Percentiles rank a stretch among this genome's conserved stretches.
Evolutionary conservation across 2,329 filamentous ascomycete genomes (phyloP).

Genomic region (Diaporthe vaccinii): DNA sequence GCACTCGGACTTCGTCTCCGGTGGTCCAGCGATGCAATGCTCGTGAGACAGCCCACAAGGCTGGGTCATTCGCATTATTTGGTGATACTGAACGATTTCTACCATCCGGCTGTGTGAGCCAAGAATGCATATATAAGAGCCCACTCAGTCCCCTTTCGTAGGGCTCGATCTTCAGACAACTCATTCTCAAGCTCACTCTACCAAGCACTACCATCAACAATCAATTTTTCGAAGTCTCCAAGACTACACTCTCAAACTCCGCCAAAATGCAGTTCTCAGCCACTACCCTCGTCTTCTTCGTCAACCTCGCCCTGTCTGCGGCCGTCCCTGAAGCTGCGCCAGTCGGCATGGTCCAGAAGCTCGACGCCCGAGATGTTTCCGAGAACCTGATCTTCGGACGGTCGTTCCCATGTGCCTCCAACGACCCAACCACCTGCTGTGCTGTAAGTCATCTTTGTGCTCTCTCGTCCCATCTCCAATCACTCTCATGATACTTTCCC

Average conservation of each 20-base stretch:
- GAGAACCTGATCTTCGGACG: conserved; percentile 23
- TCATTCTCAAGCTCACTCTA: neutral
- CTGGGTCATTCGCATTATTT: neutral
- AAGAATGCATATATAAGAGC: neutral
- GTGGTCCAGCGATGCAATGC: neutral
- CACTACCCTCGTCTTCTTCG: conserved; percentile 46
- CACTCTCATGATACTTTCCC: too few species aligned
- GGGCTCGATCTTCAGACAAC: neutral
- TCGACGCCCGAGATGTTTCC: conserved; percentile 18
- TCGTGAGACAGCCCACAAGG: neutral
- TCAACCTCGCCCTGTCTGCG: conserved; percentile 45
- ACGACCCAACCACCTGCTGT: conserved; percentile 32
- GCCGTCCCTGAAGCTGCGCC: conserved; percentile 43
- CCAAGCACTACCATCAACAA: neutral
- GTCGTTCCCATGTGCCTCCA: conserved; percentile 11
- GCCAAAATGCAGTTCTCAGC: conserved; percentile 51
- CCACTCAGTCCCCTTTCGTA: neutral
- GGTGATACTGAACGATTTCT: neutral
- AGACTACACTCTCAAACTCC: neutral
- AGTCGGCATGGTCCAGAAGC: conserved; percentile 32
- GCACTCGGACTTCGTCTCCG: conserved; percentile 6
- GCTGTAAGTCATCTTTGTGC: conserved; percentile 8
- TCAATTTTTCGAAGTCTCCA: neutral
- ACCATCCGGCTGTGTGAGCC: too few species aligned
- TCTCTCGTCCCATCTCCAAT: too few species aligned